Conservation (phyloP, 306 rosid species). For the Quercus glauca region DNA sequence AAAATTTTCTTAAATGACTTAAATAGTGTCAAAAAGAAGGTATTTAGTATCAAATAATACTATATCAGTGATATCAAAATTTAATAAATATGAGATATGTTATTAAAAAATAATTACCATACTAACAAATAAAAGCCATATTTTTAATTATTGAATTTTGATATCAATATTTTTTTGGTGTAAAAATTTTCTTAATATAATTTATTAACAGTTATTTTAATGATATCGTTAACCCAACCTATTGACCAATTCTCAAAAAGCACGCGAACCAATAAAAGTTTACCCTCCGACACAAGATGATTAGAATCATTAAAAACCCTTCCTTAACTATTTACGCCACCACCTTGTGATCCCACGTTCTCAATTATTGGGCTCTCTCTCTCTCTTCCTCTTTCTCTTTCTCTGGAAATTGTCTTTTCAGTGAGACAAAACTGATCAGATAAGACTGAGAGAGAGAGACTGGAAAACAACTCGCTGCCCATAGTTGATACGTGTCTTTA, state of each 20-base stretch:
- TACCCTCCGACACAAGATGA: not conserved
- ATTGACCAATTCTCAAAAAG: no score
- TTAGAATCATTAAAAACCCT: conserved; percentile 36
- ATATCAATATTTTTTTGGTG: accelerated
- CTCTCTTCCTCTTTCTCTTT: not conserved
- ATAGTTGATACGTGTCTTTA: not conserved
- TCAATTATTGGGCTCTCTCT: conserved; percentile 21
- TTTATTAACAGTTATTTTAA: no score
- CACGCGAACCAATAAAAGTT: not conserved
- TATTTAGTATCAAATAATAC: no score
- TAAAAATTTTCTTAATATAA: no score
- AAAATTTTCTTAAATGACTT: no score
- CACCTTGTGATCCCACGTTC: conserved; percentile 4
- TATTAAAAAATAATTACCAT: accelerated
- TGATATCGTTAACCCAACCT: no score
- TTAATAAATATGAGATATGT: accelerated
- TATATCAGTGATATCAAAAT: accelerated
- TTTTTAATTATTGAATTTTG: no score
- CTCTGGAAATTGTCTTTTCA: not conserved
- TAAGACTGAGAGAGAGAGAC: no score
- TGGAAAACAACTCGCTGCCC: conserved; percentile 12
- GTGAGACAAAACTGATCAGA: no score
- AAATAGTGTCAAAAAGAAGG: accelerated
- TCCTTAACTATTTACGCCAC: conserved; percentile 40
- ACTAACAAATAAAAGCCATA: no score